Evolutionary conservation across 2,329 filamentous ascomycete genomes (phyloP), one percentile per base, ranked within the genome.

Genomic region (Trichoderma citrinoviride): DNA sequence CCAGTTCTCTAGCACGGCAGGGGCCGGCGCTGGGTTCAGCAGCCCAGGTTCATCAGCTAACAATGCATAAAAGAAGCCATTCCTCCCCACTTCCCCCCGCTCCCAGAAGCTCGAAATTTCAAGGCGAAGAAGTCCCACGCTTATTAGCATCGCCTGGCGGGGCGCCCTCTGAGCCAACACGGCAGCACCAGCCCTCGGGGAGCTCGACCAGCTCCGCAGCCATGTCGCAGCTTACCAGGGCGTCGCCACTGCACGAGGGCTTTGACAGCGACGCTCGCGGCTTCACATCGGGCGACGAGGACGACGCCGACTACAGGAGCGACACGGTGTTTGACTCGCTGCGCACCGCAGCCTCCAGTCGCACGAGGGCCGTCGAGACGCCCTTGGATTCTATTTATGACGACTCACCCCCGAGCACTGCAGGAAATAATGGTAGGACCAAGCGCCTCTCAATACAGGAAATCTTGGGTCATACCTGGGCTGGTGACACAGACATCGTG

Each of bases 321-420:
- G 90, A 93, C 71, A 91, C 87, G 19, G 82, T 90, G 64, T 93
- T 87, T 75, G 91, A 93, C 78, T 93, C 90, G 33, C 77, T 92
- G 69, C 87, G 89, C 61, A 93, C 90, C 17, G 82, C 85, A 66
- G 88, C 85, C 44, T 92, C 90, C 10, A 83, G 85, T 67, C 89
- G 87, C 67, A 82, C 85, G 61, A 85, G 87, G 66, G 85, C 86
- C 40, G 83, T 87, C 53, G 87, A 91, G 73, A 90, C 89, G 29
- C 89, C 90, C 17, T 79, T 93, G 56, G 90, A 93, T 72, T 91
- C 87, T 25, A 90, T 93, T 81, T 93, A 93, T 75, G 90, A 93
- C 76, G 90, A 93, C 70, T 91, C 90, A 15, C 89, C 88, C 41
- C 85, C 86, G 7, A 85, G 83, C 72, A 83, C 84, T 1, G 81